Percentiles rank a stretch among this genome's conserved stretches.
These are phyloP conservation scores for Alloascoidea hylecoeti DNA, from an alignment of 805 yeast species.

Conservation along the genomic window DNA sequence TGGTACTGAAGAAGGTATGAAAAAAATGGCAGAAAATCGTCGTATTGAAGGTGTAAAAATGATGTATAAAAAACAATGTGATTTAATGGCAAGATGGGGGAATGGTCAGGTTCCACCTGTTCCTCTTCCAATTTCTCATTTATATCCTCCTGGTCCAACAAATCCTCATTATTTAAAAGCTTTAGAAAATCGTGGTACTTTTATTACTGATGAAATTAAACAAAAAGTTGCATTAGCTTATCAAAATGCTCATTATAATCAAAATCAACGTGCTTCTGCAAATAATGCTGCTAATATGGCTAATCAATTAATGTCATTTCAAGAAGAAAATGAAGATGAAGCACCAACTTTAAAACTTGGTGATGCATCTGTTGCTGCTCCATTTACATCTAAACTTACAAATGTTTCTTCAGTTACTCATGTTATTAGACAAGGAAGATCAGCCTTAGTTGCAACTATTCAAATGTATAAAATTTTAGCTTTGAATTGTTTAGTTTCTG, in stretches of 20 bases:
- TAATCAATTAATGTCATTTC: conserved; percentile 40
- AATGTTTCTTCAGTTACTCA: conserved; percentile 87
- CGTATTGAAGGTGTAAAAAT: conserved; percentile 47
- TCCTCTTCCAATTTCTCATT: conserved; percentile 80
- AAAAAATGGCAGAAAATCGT: conserved; percentile 73
- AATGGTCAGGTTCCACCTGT: conserved; percentile 66
- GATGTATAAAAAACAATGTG: conserved; percentile 76
- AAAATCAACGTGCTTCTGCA: conserved; percentile 14
- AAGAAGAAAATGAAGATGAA: conserved; percentile 51
- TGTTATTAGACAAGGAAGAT: conserved; percentile 94
- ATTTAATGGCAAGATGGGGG: conserved; percentile 62
- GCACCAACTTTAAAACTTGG: conserved; percentile 92
- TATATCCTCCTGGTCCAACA: conserved; percentile 89
- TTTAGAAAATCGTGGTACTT: conserved; percentile 71
- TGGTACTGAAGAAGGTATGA: conserved; percentile 91
- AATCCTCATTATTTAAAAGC: conserved; percentile 85
- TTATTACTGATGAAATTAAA: conserved; percentile 61
- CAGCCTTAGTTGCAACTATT: conserved; percentile 92
- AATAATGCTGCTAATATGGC: conserved; percentile 33
- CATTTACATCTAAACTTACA: conserved; percentile 89
- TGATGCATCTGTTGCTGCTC: conserved; percentile 98
- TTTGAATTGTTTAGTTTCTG: conserved; percentile 90
- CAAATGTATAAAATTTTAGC: conserved; percentile 99
- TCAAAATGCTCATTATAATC: conserved; percentile 23
- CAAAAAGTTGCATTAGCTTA: conserved; percentile 30